Evolutionary conservation across 208 protist genomes (phyloP), one percentile per base, ranked within the genome.

Genomic region (Tritrichomonas musculus): DNA sequence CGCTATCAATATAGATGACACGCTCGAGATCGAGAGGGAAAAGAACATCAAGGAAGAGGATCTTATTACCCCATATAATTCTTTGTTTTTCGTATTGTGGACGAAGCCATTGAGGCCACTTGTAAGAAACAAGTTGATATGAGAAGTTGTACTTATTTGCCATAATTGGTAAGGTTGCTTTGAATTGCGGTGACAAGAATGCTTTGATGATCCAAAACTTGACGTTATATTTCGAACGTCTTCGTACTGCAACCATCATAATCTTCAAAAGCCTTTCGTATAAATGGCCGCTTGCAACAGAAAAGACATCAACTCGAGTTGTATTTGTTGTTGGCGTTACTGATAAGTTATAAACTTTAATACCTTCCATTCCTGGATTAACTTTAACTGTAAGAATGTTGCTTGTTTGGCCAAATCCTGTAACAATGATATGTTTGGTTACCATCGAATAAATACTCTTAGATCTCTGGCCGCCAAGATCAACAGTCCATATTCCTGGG

Each of bases 151-250:
- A 97, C 55, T 97, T 93, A 55, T 96, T 93, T 0, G 97, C 97
- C 75, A 99, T 94, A 27, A 95, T 55, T 17, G 97, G 97, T 30
- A 96, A 60, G 53, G 55, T 93, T n/a, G 93, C 94, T 95, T 98
- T 99, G 93, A 99, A 99, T 82, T 96, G 93, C 17, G 98, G 98
- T 4, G 98, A 99, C 0, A 99, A 94, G 93, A 98, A 99, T 94
- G 99, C 98, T 60, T 98, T 96, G 50, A 99, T 96, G 11, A 99
- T 96, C 98, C 98, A 99, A 94, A 99, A 99, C 95, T 99, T 99
- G 82, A 99, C 98, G 53, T 80, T 93, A 9, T 60, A 41, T n/a
- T 94, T 94, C 0, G 94, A 95, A 41, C 64, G 55, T 30, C 39
- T 69, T 30, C 53, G 55, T 1, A 92, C 39, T 44, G 88, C 36